Evolutionary conservation across 495 filamentous ascomycete genomes (phyloP), one percentile per base, ranked within the genome.

Genomic region (Clavariopsis aquatica): DNA sequence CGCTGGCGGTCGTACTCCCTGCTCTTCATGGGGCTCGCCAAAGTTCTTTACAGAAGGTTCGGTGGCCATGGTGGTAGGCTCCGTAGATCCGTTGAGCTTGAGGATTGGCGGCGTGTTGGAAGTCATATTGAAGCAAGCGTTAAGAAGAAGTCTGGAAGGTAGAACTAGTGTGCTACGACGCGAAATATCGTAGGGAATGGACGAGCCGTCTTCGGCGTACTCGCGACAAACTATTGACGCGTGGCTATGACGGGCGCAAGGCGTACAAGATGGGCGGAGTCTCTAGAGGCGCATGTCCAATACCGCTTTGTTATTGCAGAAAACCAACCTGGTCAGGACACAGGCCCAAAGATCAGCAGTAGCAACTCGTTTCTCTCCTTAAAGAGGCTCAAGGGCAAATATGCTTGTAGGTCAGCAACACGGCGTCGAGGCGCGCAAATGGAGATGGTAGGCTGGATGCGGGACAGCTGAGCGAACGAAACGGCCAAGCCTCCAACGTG

Each of bases 21-120:
- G 28, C 1, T 8, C 31, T 15, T 45, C 19, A 19, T 31, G 27
- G 23, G 62, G 59, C 51, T 62, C 52, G 12, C 67, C 67, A 43
- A 56, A 63, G 45, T 55, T 54, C 46, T 46, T 20, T 17, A 63
- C 62, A 3, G 53, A 54, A 23, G 67, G 62, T 15, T 49, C 36
- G 28, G 13, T 54, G 45, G 65, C 62, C 52, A 66, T 62, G 2
- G 63, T 66, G 19, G 67, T 66, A 29, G 62, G 62, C 31, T 69
- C 66, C 6, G 56, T 41, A 13, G 66, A 60, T 17, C 64, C 68
- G 45, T 70, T 70, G 59, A 67, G 49, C 27, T 55, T 47, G 45
- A 70, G 59, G 17, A 59, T 55, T 28, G 68, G 68, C n/a, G 62
- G 23, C 3, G 36, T 46, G 38, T 12, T 20, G 57, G 41, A 29